Base-by-base conservation (phyloP, 192 early-diverging fungal species). In the Umbelopsis isabellina region DNA sequence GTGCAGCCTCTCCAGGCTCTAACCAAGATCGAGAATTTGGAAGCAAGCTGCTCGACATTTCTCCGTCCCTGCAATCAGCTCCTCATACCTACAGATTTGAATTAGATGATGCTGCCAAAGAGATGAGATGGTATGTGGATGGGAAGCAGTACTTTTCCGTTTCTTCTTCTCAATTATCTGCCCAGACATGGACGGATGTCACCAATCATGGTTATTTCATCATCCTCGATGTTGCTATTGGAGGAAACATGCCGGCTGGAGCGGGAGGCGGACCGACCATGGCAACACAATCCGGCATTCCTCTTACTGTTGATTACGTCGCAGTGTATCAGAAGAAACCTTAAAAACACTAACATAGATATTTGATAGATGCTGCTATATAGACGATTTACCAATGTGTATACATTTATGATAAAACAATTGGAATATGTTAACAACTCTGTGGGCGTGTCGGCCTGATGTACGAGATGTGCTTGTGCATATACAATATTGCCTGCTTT, bases 111-210 rank as follows among this genome's bases (percentile, higher is more conserved):
- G 55, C 13, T 61, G 13, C 9, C 2, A 25, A 35, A 35, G 55
- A 61, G 15, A 15, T 61, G 27, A 61, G 27, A 18, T 61, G 55
- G 55, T 61, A 61, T 61, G 27, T 61, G 11, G 55, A 61, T 35
- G 55, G 55, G 12, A 1, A 61, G 30, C 55, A 61, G 15, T 61
- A 27, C 33, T 61, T 25, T 25, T 16, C 55, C 12, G 55, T 61
- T 35, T 15, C 25, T 6, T 25, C 55, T 18, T 22, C 55, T 35
- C 21, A 22, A 15, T 25, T 61, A 33, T 27, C 55, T 7, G 55
- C 21, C 4, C 27, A 61, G 33, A 61, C 55, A 61, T 61, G 55
- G 55, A 25, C 27, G 18, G 30, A n/a, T 18, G 12, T 61, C 30
- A 61, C 55, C 27, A 61, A 30, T 16, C 55, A 61, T 35, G 27